A percentile compares a stretch with the other conserved stretches of the same genome.
phyloP scores from a whole-genome alignment of 129 eudicot species.

The Erigeron canadensis region DNA sequence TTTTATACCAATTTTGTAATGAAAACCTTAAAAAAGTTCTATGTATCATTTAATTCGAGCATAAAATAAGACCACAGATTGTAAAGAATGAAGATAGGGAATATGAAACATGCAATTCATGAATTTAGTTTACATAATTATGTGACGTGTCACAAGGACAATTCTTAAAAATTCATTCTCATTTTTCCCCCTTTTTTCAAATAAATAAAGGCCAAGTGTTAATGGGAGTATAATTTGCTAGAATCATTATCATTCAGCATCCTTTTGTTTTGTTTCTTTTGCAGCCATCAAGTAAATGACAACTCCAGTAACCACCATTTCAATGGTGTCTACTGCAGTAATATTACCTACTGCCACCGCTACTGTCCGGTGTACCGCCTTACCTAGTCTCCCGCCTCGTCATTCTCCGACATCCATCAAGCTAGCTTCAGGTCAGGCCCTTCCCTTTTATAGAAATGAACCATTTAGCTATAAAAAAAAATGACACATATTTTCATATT shows the following conservation, averaged over 20 bases:
- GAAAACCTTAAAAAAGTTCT: too few species aligned
- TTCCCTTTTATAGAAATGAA: too few species aligned
- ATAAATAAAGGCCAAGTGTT: constrained; percentile 11
- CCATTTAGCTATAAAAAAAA: too few species aligned
- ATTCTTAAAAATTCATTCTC: not conserved
- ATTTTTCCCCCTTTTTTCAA: not conserved
- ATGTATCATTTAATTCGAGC: too few species aligned
- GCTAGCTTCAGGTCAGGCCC: constrained; percentile 46
- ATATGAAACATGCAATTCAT: constrained; percentile 37
- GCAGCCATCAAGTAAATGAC: not conserved
- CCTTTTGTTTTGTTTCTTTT: not conserved
- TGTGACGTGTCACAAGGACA: constrained; percentile 45
- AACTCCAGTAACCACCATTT: constrained; percentile 37
- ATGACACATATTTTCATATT: too few species aligned
- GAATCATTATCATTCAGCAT: not conserved
- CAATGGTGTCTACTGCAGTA: constrained; percentile 64
- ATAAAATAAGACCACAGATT: not conserved
- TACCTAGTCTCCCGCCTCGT: constrained; percentile 58
- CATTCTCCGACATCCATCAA: constrained; percentile 40
- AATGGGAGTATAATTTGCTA: constrained; percentile 16
- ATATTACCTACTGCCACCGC: constrained; percentile 23
- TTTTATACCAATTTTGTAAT: too few species aligned
- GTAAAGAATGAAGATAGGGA: constrained; percentile 36
- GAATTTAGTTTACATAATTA: not conserved
- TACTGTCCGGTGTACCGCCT: constrained; percentile 34